These are phyloP conservation scores for Iberis pinnata DNA, from an alignment of 345 rosid genomes.

Conservation along the genomic window DNA sequence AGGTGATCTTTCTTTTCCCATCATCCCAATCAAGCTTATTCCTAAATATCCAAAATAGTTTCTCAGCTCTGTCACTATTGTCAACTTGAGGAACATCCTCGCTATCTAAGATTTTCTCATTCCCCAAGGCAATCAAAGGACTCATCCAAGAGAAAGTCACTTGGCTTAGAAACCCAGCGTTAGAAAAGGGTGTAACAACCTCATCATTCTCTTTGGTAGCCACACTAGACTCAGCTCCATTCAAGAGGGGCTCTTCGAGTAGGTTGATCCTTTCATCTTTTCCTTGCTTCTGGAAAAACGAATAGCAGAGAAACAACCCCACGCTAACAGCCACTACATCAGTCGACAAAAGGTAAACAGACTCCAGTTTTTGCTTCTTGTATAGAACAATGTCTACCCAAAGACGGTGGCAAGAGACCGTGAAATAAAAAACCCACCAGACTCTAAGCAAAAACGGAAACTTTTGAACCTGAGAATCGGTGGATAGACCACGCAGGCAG, in stretches of 20 bases:
- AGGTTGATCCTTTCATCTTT: conserved; percentile 23
- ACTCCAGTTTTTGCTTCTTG: conserved; percentile 25
- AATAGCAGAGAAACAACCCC: conserved; percentile 52
- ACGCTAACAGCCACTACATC: conserved; percentile 45
- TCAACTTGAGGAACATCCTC: conserved; percentile 45
- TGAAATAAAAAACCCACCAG: conserved; percentile 64
- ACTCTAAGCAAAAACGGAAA: conserved; percentile 51
- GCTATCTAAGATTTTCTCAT: conserved; percentile 35
- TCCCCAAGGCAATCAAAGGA: conserved; percentile 39
- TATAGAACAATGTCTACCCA: conserved; percentile 43
- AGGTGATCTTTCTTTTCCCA: conserved; percentile 30
- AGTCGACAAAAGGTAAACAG: conserved; percentile 30
- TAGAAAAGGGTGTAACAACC: conserved; percentile 36
- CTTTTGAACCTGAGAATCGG: conserved; percentile 26
- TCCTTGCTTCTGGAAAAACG: conserved; percentile 39
- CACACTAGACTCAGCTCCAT: conserved; percentile 23
- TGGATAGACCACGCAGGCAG: conserved; percentile 31
- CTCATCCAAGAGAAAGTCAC: conserved; percentile 46
- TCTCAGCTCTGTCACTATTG: conserved; percentile 32
- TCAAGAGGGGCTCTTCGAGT: conserved; percentile 45
- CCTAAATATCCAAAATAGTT: conserved; percentile 24
- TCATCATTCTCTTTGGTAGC: conserved; percentile 27
- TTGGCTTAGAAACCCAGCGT: conserved; percentile 35
- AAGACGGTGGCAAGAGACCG: conserved; percentile 53
- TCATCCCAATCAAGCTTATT: conserved; percentile 35